These are phyloP conservation scores for Neoboletus subvelutipes DNA, from an alignment of 768 basidiomycete species.

Conservation along the genomic window DNA sequence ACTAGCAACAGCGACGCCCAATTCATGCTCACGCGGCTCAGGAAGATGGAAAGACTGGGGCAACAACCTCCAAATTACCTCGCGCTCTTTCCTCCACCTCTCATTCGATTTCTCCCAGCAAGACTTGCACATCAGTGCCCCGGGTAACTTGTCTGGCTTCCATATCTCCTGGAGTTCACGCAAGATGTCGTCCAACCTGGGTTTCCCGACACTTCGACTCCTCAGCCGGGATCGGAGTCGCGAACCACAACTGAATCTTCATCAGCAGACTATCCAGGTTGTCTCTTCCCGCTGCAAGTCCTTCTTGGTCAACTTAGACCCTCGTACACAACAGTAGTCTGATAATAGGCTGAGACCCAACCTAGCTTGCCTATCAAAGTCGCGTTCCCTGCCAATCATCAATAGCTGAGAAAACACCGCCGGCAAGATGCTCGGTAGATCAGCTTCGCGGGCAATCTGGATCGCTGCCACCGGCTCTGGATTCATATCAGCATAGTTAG, in stretches of 20 bases:
- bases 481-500: neutral
- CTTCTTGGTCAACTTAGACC: neutral
- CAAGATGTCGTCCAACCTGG: neutral
- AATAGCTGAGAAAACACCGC: neutral
- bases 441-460: neutral
- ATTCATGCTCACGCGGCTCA: neutral
- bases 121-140: neutral
- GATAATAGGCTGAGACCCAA: neutral
- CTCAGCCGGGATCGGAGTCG: neutral
- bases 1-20: neutral
- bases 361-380: neutral
- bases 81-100: neutral
- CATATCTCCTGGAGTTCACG: neutral
- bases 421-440: neutral
- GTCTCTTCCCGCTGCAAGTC: neutral
- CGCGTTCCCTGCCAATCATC: too few species aligned
- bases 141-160: neutral
- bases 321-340: neutral
- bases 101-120: neutral
- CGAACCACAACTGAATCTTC: neutral
- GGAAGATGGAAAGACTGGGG: neutral
- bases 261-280: accelerated
- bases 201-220: neutral
- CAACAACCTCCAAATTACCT: neutral
- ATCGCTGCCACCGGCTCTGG: neutral